These are phyloP conservation scores for Pseudofabraea citricarpa DNA, from an alignment of 2,329 filamentous ascomycete genomes.

Conservation along the genomic window DNA sequence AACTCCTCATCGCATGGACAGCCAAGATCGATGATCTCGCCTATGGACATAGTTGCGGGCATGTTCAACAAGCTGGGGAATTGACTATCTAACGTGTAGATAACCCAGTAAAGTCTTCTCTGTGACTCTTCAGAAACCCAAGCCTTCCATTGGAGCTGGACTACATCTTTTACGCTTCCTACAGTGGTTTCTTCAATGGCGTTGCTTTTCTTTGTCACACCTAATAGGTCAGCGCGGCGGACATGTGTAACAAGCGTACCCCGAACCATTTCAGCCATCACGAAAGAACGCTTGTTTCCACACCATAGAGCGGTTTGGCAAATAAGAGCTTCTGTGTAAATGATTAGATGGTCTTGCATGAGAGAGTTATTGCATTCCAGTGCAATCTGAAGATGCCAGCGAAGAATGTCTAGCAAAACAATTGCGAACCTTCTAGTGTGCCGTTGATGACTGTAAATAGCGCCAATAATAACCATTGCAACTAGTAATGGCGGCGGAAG, in stretches of 20 bases:
- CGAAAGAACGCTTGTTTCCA: slow-evolving; percentile 21
- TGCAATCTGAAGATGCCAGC: slow-evolving; percentile 18
- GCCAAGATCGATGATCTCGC: slow-evolving; percentile 15
- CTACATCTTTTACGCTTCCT: background rate
- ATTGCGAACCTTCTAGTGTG: slow-evolving; percentile 20
- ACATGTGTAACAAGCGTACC: slow-evolving; percentile 18
- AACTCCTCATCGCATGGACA: slow-evolving; percentile 22
- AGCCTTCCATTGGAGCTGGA: slow-evolving; percentile 13
- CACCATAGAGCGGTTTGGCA: slow-evolving; percentile 20
- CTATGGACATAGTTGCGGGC: slow-evolving; percentile 16
- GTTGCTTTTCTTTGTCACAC: slow-evolving; percentile 4
- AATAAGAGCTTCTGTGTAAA: slow-evolving; percentile 19
- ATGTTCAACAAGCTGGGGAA: slow-evolving; percentile 19
- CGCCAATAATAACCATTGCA: slow-evolving; percentile 19
- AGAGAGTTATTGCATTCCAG: slow-evolving; percentile 17
- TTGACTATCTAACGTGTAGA: slow-evolving; percentile 19
- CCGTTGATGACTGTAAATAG: slow-evolving; percentile 17
- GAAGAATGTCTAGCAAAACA: slow-evolving; percentile 16
- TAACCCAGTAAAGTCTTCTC: slow-evolving; percentile 17
- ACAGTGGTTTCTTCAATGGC: background rate
- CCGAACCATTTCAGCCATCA: slow-evolving; percentile 17
- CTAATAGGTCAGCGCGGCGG: slow-evolving; percentile 9
- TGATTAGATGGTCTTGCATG: slow-evolving; percentile 18
- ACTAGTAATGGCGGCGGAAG: slow-evolving; percentile 18
- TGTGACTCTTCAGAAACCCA: slow-evolving; percentile 18